These are phyloP conservation scores for Stephanocyclus meneghinianus DNA, from an alignment of 352 stramenopile genomes.

Conservation along the genomic window DNA sequence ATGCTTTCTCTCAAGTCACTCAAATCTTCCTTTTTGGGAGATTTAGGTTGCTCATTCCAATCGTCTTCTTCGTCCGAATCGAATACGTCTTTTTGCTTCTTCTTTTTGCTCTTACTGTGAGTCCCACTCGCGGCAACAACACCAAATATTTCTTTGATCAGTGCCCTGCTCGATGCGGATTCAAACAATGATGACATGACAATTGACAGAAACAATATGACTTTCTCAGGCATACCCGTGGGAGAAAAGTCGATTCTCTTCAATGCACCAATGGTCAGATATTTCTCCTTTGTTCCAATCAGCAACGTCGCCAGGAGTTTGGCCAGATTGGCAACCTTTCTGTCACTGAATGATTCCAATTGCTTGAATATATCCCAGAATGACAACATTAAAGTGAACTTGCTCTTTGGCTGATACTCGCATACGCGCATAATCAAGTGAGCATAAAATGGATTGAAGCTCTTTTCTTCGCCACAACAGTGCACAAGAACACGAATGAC, in stretches of 20 bases:
- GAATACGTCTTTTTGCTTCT: constrained; percentile 13
- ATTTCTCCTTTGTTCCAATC: constrained; percentile 59
- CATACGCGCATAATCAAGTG: constrained; percentile 90
- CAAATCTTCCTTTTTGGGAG: constrained; percentile 54
- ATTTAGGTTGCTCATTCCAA: constrained; percentile 34
- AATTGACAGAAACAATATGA: constrained; percentile 88
- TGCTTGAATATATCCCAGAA: constrained; percentile 98
- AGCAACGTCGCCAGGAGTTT: constrained; percentile 85
- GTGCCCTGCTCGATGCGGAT: constrained; percentile 36
- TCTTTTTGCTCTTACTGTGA: constrained; percentile 30
- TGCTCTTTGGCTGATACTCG: constrained; percentile 91
- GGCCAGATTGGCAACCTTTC: constrained; percentile 89
- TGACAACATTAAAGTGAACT: constrained; percentile 94
- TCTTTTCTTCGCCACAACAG: constrained; percentile 85
- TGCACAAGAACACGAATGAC: constrained; percentile 93
- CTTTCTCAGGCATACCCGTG: constrained; percentile 84
- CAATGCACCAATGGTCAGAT: constrained; percentile 85
- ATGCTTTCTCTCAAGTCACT: constrained; percentile 63
- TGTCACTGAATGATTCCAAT: constrained; percentile 82
- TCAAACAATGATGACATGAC: constrained; percentile 77
- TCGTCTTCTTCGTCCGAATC: constrained; percentile 49
- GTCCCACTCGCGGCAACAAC: constrained; percentile 12
- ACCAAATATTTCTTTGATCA: constrained; percentile 62
- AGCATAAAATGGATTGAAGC: constrained; percentile 95
- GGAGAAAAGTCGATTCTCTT: constrained; percentile 91